Evolutionary conservation across 2,329 filamentous ascomycete species (phyloP), one percentile per base, ranked within the genome.

Genomic region (Clonostachys sp.): DNA sequence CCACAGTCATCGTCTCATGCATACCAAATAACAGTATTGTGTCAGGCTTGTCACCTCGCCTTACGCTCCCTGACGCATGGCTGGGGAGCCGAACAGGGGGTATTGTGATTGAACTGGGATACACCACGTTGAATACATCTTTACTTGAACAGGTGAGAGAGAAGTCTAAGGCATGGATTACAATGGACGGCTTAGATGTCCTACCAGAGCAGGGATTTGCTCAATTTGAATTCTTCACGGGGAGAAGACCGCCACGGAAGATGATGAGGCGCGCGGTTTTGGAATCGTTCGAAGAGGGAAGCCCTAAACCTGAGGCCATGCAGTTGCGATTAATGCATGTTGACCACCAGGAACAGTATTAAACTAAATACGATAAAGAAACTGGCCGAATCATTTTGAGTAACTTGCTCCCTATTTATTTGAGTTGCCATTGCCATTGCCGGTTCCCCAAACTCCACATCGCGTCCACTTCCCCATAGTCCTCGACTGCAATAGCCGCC

Each of bases 1-100:
- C 87, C 0, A 90, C 86, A 2, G 84, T 91, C 56, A 81, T 91
- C 24, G 77, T 89, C 1, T 89, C 84, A 1, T 89, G 86, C 55
- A 88, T 91, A 1, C 82, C 24, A 5, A 30, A 30, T 30, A 30
- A 89, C 52, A 75, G 78, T 4, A 77, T 86, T 14, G 79, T 80
- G 12, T 39, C 36, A 18, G 14, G 17, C 14, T 18, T n/a, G 12
- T 18, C 36, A 39, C 36, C 36, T n/a, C 36, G 12, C 14, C 17
- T 39, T 39, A 39, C 36, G 12, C 14, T 39, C 14, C 36, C 36
- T n/a, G 14, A n/a, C 17, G 14, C 14, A 6, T 39, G 36, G 36
- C 10, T 39, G 36, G 17, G 17, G 12, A 39, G 36, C 17, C 36
- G 14, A n/a, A n/a, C 14, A 3, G 36, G 36, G 5, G 36, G 36